These are phyloP conservation scores for Yarrowia galli DNA, from an alignment of 1,139 yeast species.

Conservation along the genomic window DNA sequence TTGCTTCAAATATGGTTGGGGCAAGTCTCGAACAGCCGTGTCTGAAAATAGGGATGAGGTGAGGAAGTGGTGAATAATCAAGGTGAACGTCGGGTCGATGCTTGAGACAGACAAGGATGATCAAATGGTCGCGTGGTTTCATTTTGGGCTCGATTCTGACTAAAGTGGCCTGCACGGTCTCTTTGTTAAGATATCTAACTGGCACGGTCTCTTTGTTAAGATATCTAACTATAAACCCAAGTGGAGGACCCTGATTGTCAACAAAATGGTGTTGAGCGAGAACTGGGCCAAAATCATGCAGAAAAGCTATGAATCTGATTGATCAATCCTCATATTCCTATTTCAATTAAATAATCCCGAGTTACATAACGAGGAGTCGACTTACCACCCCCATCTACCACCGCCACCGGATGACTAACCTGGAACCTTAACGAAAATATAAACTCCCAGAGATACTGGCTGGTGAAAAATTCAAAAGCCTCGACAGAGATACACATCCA, in stretches of 20 bases:
- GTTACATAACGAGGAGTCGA: not conserved
- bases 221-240: too few relatives aligned
- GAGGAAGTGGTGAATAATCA: not conserved
- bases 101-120: too few relatives aligned
- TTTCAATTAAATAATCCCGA: too few relatives aligned
- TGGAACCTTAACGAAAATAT: conserved; percentile 29
- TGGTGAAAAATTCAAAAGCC: conserved; percentile 33
- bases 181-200: too few relatives aligned
- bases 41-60: not conserved
- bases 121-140: not conserved
- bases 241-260: too few relatives aligned
- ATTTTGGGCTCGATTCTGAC: not conserved
- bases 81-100: too few relatives aligned
- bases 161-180: not conserved
- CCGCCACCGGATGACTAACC: conserved; percentile 13
- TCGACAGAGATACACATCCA: conserved; percentile 25
- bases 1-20: not conserved
- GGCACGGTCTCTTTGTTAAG: too few relatives aligned
- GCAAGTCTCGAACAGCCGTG: not conserved
- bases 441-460: conserved; percentile 4
- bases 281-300: too few relatives aligned
- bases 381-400: not conserved
- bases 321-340: too few relatives aligned
- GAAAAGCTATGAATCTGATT: too few relatives aligned
- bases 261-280: too few relatives aligned